phyloP scores from a whole-genome alignment of 2,329 filamentous ascomycete genomes.

The Aspergillus melleus region DNA sequence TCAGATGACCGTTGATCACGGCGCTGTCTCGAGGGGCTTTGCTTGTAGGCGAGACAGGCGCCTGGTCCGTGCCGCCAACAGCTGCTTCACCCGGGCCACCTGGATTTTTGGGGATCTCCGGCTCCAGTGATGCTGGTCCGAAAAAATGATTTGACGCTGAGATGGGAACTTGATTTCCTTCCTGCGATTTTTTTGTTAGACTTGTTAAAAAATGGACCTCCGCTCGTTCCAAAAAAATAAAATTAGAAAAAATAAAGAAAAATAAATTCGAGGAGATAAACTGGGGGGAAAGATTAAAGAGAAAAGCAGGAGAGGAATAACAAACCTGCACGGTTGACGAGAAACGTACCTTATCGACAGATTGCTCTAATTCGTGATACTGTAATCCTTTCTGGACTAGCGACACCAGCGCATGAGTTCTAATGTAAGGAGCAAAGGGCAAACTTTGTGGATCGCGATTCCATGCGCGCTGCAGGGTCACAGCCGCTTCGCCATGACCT shows the following conservation, averaged over 20 bases:
- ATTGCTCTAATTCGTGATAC: slow-evolving; percentile 52
- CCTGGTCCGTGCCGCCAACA: slow-evolving; percentile 32
- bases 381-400: slow-evolving; percentile 65
- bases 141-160: slow-evolving; percentile 48
- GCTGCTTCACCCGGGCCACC: slow-evolving; percentile 21
- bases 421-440: slow-evolving; percentile 61
- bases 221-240: slow-evolving; percentile 4
- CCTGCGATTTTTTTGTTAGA: slow-evolving; percentile 29
- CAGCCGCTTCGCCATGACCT: slow-evolving; percentile 61
- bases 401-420: slow-evolving; percentile 59
- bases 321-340: too few relatives aligned
- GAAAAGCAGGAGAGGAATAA: too few relatives aligned
- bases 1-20: slow-evolving; percentile 38
- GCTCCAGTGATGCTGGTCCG: slow-evolving; percentile 43
- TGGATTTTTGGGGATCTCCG: slow-evolving; percentile 28
- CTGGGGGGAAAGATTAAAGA: too few relatives aligned
- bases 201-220: background rate
- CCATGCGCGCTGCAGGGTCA: slow-evolving; percentile 64
- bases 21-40: slow-evolving; percentile 37
- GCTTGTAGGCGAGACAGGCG: slow-evolving; percentile 30
- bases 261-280: too few relatives aligned
- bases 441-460: slow-evolving; percentile 61
- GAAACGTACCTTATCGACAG: slow-evolving; percentile 48
- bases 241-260: background rate
- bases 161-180: slow-evolving; percentile 37